Evolutionary conservation across 441 rosid species (phyloP).

Genomic region (Capsella rubella): DNA sequence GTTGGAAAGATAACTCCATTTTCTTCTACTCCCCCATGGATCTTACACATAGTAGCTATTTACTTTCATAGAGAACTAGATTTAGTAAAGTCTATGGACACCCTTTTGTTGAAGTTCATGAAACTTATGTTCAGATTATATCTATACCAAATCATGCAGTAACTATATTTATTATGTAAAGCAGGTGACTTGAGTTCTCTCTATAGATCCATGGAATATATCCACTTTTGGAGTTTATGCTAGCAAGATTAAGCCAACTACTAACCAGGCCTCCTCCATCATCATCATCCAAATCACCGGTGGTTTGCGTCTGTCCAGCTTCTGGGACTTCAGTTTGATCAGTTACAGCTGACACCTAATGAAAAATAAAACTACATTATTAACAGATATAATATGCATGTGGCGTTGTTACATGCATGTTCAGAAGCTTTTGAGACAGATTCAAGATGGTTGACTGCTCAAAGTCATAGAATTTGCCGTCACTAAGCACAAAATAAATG

Average conservation of each 20-base stretch:
- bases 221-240: conserved; percentile 4
- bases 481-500: conserved; percentile 12
- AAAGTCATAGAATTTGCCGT: background rate
- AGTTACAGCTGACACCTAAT: conserved; percentile 93
- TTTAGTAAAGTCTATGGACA: background rate
- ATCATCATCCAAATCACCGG: conserved; percentile 96
- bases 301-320: conserved; percentile 54
- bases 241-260: conserved; percentile 35
- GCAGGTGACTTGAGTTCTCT: conserved; percentile 16
- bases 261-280: conserved; percentile 98
- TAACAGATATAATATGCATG: conserved; percentile 11
- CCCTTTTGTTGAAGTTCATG: conserved; percentile 1
- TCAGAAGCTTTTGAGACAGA: conserved; percentile 20
- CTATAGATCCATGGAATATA: conserved; percentile 15
- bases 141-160: conserved; percentile 4
- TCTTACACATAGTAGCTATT: conserved; percentile 3
- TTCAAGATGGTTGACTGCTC: conserved; percentile 16
- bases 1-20: conserved; percentile 2
- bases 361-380: conserved; percentile 28
- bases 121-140: background rate
- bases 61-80: conserved; percentile 8
- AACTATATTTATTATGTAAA: conserved; percentile 5
- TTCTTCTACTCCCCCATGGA: background rate
- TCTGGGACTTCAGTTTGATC: conserved; percentile 84
- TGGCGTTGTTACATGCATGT: conserved; percentile 12